phyloP scores from a whole-genome alignment of 441 rosid species.

The Adansonia grandidieri region DNA sequence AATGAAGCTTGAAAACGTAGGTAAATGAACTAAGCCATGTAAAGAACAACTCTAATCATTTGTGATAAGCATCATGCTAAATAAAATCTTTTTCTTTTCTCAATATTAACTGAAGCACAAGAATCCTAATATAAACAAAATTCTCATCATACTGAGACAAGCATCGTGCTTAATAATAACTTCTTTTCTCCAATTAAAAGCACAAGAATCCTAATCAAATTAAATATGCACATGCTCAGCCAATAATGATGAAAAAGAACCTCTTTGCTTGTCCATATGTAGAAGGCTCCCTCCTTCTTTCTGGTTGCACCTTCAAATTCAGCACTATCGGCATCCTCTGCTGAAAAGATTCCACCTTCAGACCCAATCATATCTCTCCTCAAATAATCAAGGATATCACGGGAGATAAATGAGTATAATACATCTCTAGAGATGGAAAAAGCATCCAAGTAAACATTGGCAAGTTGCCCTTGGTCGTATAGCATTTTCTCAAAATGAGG shows the following conservation, averaged over 20 bases:
- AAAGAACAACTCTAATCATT: constrained; percentile 1
- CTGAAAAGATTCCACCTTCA: constrained; percentile 86
- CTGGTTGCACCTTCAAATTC: constrained; percentile 60
- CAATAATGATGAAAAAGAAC: constrained; percentile 34
- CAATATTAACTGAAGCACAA: background rate
- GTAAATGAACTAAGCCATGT: background rate
- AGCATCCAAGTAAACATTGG: constrained; percentile 76
- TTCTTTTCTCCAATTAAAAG: background rate
- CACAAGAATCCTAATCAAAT: background rate
- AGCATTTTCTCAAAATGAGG: constrained; percentile 99
- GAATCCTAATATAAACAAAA: background rate
- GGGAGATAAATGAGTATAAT: constrained; percentile 59
- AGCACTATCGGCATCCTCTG: constrained; percentile 98
- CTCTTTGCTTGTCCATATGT: constrained; percentile 82
- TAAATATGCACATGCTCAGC: background rate
- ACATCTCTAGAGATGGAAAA: constrained; percentile 70
- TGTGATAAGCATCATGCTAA: background rate
- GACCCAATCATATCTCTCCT: constrained; percentile 93
- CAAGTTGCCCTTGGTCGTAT: constrained; percentile 95
- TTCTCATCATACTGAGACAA: background rate
- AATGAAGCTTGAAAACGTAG: background rate
- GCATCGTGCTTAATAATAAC: background rate
- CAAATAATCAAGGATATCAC: constrained; percentile 86
- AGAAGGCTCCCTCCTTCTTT: constrained; percentile 94
- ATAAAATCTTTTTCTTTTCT: background rate